Evolutionary conservation across 2,329 filamentous ascomycete species (phyloP).

Genomic region (Mycocentrospora acerina): DNA sequence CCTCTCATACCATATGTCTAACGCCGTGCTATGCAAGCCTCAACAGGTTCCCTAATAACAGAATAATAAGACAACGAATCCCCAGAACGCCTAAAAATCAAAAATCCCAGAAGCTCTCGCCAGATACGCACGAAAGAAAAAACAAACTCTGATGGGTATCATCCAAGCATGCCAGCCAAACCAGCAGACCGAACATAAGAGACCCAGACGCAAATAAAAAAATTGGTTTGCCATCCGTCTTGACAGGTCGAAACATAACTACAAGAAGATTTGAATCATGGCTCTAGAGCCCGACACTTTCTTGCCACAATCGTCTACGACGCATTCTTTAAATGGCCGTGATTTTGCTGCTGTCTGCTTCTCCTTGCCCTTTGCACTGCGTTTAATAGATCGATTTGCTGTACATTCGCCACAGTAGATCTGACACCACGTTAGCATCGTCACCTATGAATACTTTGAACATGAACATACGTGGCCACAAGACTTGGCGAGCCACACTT

Average conservation of each 20-base stretch:
- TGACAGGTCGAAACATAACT: constrained; percentile 1
- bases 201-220: no score
- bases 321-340: constrained; percentile 48
- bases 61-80: no score
- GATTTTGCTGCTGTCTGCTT: constrained; percentile 26
- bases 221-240: no score
- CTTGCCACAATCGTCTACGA: constrained; percentile 48
- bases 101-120: no score
- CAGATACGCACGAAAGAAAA: no score
- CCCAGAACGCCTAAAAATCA: no score
- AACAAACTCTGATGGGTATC: constrained; percentile 11
- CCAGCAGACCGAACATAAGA: background rate
- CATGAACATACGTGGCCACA: constrained; percentile 79
- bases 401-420: constrained; percentile 58
- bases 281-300: constrained; percentile 31
- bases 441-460: background rate
- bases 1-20: no score
- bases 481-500: constrained; percentile 88
- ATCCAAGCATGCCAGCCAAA: constrained; percentile 8
- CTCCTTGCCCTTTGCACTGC: constrained; percentile 45
- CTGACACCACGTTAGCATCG: constrained; percentile 30
- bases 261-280: constrained; percentile 48
- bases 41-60: no score
- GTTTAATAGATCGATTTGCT: constrained; percentile 38
- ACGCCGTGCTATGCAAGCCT: no score